phyloP scores from a whole-genome alignment of 2,329 filamentous ascomycete species.

The Fusarium multiceps region DNA sequence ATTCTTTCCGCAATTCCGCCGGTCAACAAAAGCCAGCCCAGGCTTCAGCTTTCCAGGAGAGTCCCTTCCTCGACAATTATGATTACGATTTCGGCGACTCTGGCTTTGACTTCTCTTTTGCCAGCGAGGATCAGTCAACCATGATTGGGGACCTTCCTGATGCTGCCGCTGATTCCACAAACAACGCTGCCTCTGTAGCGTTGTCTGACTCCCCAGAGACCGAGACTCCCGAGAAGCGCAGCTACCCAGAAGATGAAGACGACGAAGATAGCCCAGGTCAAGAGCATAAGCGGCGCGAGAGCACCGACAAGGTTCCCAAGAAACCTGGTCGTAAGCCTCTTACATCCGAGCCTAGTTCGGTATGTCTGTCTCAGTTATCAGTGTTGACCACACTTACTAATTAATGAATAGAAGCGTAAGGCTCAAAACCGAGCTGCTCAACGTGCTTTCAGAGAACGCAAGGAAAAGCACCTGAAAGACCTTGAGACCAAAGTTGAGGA shows the following conservation, averaged over 20 bases:
- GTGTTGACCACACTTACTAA: constrained; percentile 21
- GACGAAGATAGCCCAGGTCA: constrained; percentile 65
- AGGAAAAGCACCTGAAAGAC: constrained; percentile 90
- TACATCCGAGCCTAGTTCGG: constrained; percentile 93
- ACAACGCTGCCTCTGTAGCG: constrained; percentile 53
- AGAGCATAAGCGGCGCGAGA: constrained; percentile 78
- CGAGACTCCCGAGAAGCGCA: constrained; percentile 73
- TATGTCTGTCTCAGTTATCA: constrained; percentile 64
- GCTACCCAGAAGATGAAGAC: constrained; percentile 76
- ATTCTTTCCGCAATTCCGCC: constrained; percentile 63
- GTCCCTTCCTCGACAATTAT: constrained; percentile 82
- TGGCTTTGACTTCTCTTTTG: constrained; percentile 75
- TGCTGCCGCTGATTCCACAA: constrained; percentile 10
- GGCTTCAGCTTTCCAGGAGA: constrained; percentile 70
- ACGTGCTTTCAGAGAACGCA: constrained; percentile 91
- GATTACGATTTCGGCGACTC: constrained; percentile 82
- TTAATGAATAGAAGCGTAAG: constrained; percentile 79
- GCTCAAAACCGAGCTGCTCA: constrained; percentile 95
- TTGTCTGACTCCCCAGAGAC: constrained; percentile 70
- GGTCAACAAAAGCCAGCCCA: constrained; percentile 55
- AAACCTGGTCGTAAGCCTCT: constrained; percentile 97
- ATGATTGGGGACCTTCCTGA: constrained; percentile 81
- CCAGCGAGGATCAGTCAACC: constrained; percentile 64
- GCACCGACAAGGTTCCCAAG: constrained; percentile 87
- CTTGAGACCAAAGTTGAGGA: constrained; percentile 82